Evolutionary conservation across 495 filamentous ascomycete genomes (phyloP), one percentile per base, ranked within the genome.

Genomic region (Aspergillus sclerotioniger): DNA sequence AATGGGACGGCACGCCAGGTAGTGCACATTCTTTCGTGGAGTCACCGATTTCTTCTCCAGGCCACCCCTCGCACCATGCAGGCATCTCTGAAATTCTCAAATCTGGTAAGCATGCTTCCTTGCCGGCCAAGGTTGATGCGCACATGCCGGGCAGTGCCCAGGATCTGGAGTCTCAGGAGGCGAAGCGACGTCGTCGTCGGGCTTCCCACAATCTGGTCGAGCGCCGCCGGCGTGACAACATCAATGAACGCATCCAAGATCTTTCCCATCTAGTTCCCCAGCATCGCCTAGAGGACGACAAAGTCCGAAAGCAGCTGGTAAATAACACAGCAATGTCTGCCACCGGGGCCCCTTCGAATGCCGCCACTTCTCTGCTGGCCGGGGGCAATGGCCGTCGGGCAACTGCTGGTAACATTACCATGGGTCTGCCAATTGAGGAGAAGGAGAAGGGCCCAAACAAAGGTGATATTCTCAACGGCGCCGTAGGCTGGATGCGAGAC

Each of bases 391-490:
- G 90, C 13, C 85, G 92, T 56, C 84, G 94, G 49, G 94, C 94
- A 16, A 82, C 76, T 8, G 84, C 89, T 7, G 92, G 92, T 32
- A 94, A 88, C 66, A 96, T 97, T 58, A 95, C 90, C 4, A 89
- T 91, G 58, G 91, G 93, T 19, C 80, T 96, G 35, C 90, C 92
- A 0, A 84, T 93, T 28, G 94, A 98, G 63, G 94, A 98, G 60
- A 98, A 98, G 64, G 94, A 98, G 73, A 97, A 98, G 62, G 95
- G 95, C 0, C 94, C 94, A 0, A 98, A 98, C 80, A 98, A 98
- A 74, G 94, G 94, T 43, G 94, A 98, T 67, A 98, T 98, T 53
- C 85, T 98, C 54, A 98, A 98, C 68, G 94, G 94, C 29, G 89
- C 94, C 15, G 94, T 98, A 48, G 88, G 90, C 71, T 98, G 94